phyloP scores from a whole-genome alignment of 2,329 filamentous ascomycete genomes.

The Aspergillus hiratsukae region DNA sequence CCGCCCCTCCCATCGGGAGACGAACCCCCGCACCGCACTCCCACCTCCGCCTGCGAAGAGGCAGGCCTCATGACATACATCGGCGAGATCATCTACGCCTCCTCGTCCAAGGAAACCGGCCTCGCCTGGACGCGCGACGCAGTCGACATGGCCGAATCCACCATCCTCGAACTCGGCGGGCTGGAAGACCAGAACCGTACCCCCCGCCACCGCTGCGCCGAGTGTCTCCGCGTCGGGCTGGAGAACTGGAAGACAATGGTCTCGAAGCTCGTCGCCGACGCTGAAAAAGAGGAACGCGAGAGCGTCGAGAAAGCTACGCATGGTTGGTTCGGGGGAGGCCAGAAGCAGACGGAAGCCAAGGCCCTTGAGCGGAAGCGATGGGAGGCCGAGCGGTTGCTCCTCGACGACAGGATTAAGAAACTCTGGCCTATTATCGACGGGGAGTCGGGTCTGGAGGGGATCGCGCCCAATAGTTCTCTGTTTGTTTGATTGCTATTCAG shows the following conservation, averaged over 20 bases:
- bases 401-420: conserved; percentile 31
- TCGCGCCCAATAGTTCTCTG: conserved; percentile 28
- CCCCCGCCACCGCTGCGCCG: conserved; percentile 61
- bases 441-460: conserved; percentile 23
- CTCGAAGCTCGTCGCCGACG: conserved; percentile 51
- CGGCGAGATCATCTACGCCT: conserved; percentile 83
- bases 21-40: conserved; percentile 59
- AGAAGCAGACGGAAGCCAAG: conserved; percentile 25
- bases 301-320: conserved; percentile 27
- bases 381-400: conserved; percentile 38
- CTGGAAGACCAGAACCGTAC: conserved; percentile 21
- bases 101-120: conserved; percentile 62
- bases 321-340: conserved; percentile 30
- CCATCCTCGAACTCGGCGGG: conserved; percentile 38
- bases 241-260: conserved; percentile 84
- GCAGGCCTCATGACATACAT: conserved; percentile 84
- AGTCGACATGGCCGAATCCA: conserved; percentile 72
- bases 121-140: conserved; percentile 87
- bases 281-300: conserved; percentile 34
- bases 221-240: conserved; percentile 73
- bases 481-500: conserved; percentile 16
- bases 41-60: conserved; percentile 72
- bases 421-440: conserved; percentile 29
- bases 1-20: conserved; percentile 66
- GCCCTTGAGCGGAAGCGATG: conserved; percentile 30